These are phyloP conservation scores for Podila horticola DNA, from an alignment of 192 early-diverging fungal genomes.

Conservation along the genomic window DNA sequence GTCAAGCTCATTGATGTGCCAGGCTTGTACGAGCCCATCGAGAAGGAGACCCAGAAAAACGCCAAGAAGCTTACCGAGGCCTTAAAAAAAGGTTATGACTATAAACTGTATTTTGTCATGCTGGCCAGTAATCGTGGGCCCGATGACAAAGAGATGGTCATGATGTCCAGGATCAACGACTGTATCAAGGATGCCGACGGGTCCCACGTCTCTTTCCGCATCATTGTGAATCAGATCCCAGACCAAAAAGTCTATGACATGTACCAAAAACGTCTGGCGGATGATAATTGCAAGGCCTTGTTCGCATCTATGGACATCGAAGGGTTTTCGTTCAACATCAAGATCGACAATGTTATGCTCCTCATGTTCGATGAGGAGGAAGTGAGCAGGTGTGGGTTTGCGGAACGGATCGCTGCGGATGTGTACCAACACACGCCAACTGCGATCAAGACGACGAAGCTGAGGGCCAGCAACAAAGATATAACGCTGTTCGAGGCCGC, in stretches of 20 bases:
- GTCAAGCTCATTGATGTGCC: too few relatives aligned
- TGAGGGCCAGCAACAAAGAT: too few relatives aligned
- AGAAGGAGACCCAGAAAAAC: too few relatives aligned
- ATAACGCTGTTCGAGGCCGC: too few relatives aligned
- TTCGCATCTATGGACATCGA: background rate
- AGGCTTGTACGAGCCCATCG: too few relatives aligned
- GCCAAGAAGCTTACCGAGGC: too few relatives aligned
- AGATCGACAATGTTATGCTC: background rate
- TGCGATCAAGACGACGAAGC: too few relatives aligned
- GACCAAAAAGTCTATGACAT: background rate
- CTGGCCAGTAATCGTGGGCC: too few relatives aligned
- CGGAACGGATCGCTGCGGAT: background rate
- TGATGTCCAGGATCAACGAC: background rate
- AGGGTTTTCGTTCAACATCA: slow-evolving; percentile 8
- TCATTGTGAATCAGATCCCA: slow-evolving; percentile 25
- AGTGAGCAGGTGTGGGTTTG: background rate
- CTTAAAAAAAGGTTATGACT: too few relatives aligned
- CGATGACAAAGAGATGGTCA: too few relatives aligned
- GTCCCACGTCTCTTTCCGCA: background rate
- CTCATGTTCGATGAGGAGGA: background rate
- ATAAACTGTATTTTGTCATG: too few relatives aligned
- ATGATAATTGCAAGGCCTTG: slow-evolving; percentile 4
- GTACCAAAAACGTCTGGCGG: background rate
- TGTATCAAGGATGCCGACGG: background rate
- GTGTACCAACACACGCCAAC: too few relatives aligned